Evolutionary conservation across 768 basidiomycete genomes (phyloP).

Genomic region (Obba rivulosa): DNA sequence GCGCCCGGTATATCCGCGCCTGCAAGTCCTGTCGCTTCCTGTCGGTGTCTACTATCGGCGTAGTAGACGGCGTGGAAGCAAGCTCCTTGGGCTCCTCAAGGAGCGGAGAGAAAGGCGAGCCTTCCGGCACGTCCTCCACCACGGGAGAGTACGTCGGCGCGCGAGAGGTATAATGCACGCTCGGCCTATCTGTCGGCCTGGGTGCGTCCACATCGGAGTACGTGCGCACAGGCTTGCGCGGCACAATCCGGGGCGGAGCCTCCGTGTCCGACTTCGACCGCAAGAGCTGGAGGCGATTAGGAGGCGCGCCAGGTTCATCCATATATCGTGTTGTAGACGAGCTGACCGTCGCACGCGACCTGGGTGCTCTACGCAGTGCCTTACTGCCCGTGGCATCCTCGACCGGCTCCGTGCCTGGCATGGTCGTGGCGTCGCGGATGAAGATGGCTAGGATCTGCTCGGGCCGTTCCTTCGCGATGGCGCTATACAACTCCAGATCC

Average conservation of each 20-base stretch:
- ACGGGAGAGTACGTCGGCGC: slow-evolving; percentile 12
- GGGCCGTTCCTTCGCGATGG: slow-evolving; percentile 65
- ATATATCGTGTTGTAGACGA: neutral
- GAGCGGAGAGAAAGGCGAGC: no score
- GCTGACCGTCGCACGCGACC: neutral
- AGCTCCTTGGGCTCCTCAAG: slow-evolving; percentile 17
- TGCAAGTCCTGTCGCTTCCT: slow-evolving; percentile 56
- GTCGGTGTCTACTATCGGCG: slow-evolving; percentile 37
- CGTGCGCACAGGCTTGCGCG: slow-evolving; percentile 6
- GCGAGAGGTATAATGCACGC: slow-evolving; percentile 13
- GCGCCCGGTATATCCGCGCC: slow-evolving; percentile 55
- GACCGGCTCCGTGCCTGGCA: slow-evolving; percentile 32
- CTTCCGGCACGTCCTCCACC: neutral
- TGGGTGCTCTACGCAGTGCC: slow-evolving; percentile 4
- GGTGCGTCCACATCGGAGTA: slow-evolving; percentile 8
- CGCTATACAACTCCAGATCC: slow-evolving; percentile 86
- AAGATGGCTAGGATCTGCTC: slow-evolving; percentile 73
- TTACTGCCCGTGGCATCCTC: slow-evolving; percentile 58
- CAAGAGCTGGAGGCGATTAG: neutral
- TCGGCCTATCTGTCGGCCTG: neutral
- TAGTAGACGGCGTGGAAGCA: neutral
- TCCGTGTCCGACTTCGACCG: slow-evolving; percentile 12
- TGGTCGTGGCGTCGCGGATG: slow-evolving; percentile 65
- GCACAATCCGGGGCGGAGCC: neutral
- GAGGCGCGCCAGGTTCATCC: no score